Evolutionary conservation across 192 early-diverging fungal genomes (phyloP), one percentile per base, ranked within the genome.

Genomic region (Neocallimastix lanati): DNA sequence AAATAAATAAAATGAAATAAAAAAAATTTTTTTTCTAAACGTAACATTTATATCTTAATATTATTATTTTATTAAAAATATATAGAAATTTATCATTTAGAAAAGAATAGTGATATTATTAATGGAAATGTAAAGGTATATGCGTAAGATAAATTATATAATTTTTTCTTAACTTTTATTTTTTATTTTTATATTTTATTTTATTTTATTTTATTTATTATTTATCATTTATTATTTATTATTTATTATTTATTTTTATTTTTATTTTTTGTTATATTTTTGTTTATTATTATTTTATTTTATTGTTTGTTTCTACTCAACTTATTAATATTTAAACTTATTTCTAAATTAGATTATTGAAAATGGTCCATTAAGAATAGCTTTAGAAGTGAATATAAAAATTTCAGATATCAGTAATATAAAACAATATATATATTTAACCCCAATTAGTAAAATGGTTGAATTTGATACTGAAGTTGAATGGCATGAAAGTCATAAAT

Each of bases 51-150:
- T 29, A n/a, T n/a, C n/a, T n/a, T n/a, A n/a, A n/a, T n/a, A n/a
- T n/a, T n/a, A n/a, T n/a, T n/a, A n/a, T n/a, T n/a, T n/a, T n/a
- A n/a, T n/a, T n/a, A n/a, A n/a, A n/a, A n/a, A n/a, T n/a, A n/a
- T n/a, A 93, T 97, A 29, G 96, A 99, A 82, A 91, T 98, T 28
- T 98, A 97, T 85, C 95, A 95, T 83, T 85, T 95, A 28, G 94
- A 98, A 81, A 98, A 95, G 82, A 88, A 87, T n/a, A 83, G 83
- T 30, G 89, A 90, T 76, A 90, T 90, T 4, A 82, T 78, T 28
- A 85, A 87, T 21, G 91, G 94, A 0, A 80, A 83, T 0, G 82
- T 90, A 13, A 82, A 85, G 78, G 87, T 79, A 58, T 35, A n/a
- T n/a, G n/a, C n/a, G n/a, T n/a, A n/a, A n/a, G n/a, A n/a, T n/a